Base-by-base conservation (phyloP, 305 asterid species). In the Fraxinus velutina region DNA sequence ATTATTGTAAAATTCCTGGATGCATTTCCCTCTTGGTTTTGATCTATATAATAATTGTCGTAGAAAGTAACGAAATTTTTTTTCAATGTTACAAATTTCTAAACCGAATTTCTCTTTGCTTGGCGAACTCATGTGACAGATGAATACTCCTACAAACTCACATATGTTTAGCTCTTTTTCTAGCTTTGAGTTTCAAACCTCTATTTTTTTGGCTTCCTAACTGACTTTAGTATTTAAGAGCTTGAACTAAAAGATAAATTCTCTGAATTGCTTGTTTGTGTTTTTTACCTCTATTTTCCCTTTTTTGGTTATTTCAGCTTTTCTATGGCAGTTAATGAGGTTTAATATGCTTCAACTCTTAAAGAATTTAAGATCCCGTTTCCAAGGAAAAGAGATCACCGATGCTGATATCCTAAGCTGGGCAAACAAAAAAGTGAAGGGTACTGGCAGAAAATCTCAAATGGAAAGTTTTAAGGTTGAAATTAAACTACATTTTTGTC, bases 241-340 rank as follows among this genome's bases (percentile, higher is more conserved):
- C 55, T 81, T 66, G 44, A 79, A 21, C 73, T 75, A 36, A 87
- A 57, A 78, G 52, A 42, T 75, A 75, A 73, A 72, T 64, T 64
- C 60, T 50, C 60, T 15, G 60, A 50, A 50, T 52, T 80, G 42
- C 34, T 39, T 74, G 72, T 70, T 80, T 57, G 81, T 73, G 52
- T 73, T 62, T 77, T 52, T 81, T 60, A 24, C 73, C 36, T 81
- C 47, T 86, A 83, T 29, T 82, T 83, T 79, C 86, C 19, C 5
- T 15, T 50, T 9, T 52, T 52, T 52, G 64, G 64, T n/a, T 52
- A 52, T n/a, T 52, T 52, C 64, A 95, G 99, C 99, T 73, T 95
- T 91, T 85, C 94, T 93, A 77, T 95, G 99, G 99, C 99, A 95
- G 89, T 85, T 93, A 90, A 92, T 95, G 99, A 93, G 95, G 86